Evolutionary conservation across 352 stramenopile genomes (phyloP), one percentile per base, ranked within the genome.

Genomic region (Globisporangium spiculum): DNA sequence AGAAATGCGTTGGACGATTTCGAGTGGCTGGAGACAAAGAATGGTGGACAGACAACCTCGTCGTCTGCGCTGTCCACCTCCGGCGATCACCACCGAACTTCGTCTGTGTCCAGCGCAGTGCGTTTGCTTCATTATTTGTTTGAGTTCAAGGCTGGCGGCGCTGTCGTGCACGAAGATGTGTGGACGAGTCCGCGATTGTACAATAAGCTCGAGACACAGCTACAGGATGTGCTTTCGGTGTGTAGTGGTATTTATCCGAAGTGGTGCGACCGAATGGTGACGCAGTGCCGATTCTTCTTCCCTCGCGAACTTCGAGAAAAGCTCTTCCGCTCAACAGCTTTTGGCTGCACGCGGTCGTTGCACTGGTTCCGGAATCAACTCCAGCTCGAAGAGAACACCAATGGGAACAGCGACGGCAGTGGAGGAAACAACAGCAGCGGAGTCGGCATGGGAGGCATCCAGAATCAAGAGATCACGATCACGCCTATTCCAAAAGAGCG

Each of bases 251-350:
- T 90, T 59, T 96, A 96, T 73, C 86, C 88, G 5, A 69, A 76
- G 14, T 96, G 88, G 88, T 93, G 77, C 69, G 85, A 94, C 75
- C 68, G 69, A 2, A 67, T 96, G 38, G 76, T 92, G n/a, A 86
- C 80, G 4, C 67, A 91, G 66, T 94, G 81, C 68, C 90, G 88
- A 60, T 96, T 94, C 60, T 92, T 96, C 41, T 96, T 96, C 24
- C 81, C 88, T 0, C 80, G 80, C 24, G 77, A 90, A 41, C 68
- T 94, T 9, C 80, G 88, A 10, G 79, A 93, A 57, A 85, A 84
- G 24, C 55, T 93, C 10, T 94, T 96, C 55, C 83, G 83, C 20
- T 84, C 84, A 1, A 94, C 88, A 0, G 81, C 88, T 8, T 96
- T 96, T 68, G 88, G 88, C 1, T 93, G 79, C 61, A 93, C 84